Evolutionary conservation across 75 land plant genomes (phyloP).

Genomic region (Pinus tabuliformis): DNA sequence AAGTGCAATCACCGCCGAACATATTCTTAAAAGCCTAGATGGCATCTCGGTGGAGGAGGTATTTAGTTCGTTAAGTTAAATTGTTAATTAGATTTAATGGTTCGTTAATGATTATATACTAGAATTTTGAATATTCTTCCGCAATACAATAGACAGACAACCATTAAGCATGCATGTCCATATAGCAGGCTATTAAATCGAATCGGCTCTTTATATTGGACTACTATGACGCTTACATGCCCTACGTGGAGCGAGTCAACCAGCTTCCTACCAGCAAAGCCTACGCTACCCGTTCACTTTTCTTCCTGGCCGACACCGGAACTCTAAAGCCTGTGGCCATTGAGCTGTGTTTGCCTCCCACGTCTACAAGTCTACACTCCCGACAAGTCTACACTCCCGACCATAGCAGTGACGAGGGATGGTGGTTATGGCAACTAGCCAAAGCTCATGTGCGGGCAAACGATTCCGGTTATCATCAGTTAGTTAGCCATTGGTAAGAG

Average conservation of each 20-base stretch:
- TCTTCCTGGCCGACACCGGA: constrained; percentile 22
- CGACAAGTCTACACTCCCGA: constrained; percentile 20
- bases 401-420: too few species aligned
- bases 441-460: constrained; percentile 60
- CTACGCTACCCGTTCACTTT: constrained; percentile 35
- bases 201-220: constrained; percentile 63
- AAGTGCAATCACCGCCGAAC: constrained; percentile 6
- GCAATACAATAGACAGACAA: too few species aligned
- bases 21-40: constrained; percentile 18
- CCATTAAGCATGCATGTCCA: too few species aligned
- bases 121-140: too few species aligned
- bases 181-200: constrained; percentile 43
- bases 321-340: constrained; percentile 33
- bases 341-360: constrained; percentile 33
- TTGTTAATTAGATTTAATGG: too few species aligned
- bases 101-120: too few species aligned
- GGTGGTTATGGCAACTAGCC: constrained; percentile 49
- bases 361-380: constrained; percentile 19
- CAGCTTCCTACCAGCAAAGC: constrained; percentile 3
- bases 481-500: constrained; percentile 61
- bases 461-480: constrained; percentile 62
- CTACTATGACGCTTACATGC: constrained; percentile 64
- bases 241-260: constrained; percentile 56
- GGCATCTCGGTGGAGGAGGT: constrained; percentile 25
- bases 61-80: constrained; percentile 16